phyloP scores from a whole-genome alignment of 2,329 filamentous ascomycete species.

The Myriosclerotinia scirpicola region DNA sequence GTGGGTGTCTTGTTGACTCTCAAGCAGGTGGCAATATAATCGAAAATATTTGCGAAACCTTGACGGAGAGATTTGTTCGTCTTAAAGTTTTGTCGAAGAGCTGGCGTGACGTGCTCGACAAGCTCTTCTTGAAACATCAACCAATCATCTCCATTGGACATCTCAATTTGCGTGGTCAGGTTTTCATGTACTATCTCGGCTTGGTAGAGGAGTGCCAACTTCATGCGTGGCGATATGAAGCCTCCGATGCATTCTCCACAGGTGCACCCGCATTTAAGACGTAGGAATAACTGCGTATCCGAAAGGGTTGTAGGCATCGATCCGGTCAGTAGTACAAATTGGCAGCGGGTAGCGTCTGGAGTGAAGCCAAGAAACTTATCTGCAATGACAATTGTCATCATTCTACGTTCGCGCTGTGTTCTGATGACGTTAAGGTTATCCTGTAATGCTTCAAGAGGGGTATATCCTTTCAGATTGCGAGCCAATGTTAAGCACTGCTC shows the following conservation, averaged over 20 bases:
- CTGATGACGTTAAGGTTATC: conserved; percentile 28
- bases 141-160: neutral
- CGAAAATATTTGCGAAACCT: conserved; percentile 41
- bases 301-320: neutral
- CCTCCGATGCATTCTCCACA: conserved; percentile 43
- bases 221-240: conserved; percentile 45
- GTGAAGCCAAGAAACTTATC: conserved; percentile 42
- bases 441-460: conserved; percentile 41
- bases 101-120: neutral
- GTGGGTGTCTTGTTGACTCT: conserved; percentile 23
- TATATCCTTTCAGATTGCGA: conserved; percentile 41
- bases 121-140: neutral
- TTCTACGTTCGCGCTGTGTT: conserved; percentile 33
- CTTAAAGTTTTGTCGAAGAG: neutral
- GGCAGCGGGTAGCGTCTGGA: conserved; percentile 36
- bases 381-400: conserved; percentile 29
- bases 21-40: conserved; percentile 36
- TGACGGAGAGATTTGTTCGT: conserved; percentile 9
- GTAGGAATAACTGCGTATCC: conserved; percentile 22
- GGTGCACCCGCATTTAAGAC: conserved; percentile 43
- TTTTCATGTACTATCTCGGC: conserved; percentile 33
- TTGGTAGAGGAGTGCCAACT: conserved; percentile 36
- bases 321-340: conserved; percentile 35
- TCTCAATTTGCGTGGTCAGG: neutral
- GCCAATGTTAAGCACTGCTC: conserved; percentile 26